These are phyloP conservation scores for Ophiocordyceps unilateralis DNA, from an alignment of 2,329 filamentous ascomycete genomes.

Conservation along the genomic window DNA sequence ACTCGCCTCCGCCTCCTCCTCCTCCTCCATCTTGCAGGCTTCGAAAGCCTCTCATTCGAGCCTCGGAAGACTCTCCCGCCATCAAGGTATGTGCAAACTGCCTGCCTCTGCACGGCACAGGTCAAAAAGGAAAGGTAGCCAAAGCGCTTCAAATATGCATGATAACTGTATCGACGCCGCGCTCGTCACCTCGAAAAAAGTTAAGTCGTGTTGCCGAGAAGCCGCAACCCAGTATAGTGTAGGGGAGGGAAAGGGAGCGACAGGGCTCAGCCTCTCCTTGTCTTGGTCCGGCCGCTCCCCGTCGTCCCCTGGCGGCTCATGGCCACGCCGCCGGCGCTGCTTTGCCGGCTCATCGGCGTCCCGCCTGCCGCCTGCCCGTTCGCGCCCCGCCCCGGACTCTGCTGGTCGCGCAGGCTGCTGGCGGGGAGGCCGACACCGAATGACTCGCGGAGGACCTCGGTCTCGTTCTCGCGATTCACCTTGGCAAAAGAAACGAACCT, in stretches of 20 bases:
- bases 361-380: conserved; percentile 15
- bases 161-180: conserved; percentile 1
- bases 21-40: too few species aligned
- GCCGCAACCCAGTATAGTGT: background rate
- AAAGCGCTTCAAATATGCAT: conserved; percentile 1
- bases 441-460: conserved; percentile 30
- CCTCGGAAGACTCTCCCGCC: too few species aligned
- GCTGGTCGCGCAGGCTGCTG: conserved; percentile 25
- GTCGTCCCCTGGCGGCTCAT: conserved; percentile 39
- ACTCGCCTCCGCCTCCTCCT: too few species aligned
- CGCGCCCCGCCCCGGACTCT: conserved; percentile 10
- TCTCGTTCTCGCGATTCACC: conserved; percentile 24
- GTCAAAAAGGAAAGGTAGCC: background rate
- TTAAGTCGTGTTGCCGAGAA: background rate
- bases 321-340: conserved; percentile 34
- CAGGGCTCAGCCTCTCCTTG: conserved; percentile 14
- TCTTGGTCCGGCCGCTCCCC: conserved; percentile 30
- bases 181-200: conserved; percentile 1
- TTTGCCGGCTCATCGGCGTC: conserved; percentile 37
- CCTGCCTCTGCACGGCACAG: too few species aligned
- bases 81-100: background rate
- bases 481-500: conserved; percentile 30
- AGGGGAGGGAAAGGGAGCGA: background rate
- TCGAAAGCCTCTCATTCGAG: too few species aligned
- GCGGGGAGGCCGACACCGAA: conserved; percentile 26